A percentile compares a stretch with the other conserved stretches of the same genome.
Conservation (phyloP, 2,329 filamentous ascomycete genomes). For the Colletotrichum costaricense region DNA sequence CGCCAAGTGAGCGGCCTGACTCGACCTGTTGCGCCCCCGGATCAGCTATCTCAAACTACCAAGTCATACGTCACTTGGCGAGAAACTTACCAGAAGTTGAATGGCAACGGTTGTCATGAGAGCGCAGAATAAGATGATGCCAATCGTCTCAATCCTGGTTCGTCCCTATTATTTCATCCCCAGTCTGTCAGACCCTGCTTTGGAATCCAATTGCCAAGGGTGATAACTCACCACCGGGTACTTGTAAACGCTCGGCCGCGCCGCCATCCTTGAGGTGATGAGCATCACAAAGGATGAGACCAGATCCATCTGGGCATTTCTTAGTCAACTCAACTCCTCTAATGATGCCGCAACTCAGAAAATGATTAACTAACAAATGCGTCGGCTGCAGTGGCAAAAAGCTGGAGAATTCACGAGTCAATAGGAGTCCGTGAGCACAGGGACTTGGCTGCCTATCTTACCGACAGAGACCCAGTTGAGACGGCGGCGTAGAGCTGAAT, state of each 20-base stretch:
- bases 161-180: slow-evolving; percentile 55
- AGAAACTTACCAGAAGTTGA: slow-evolving; percentile 63
- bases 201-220: neutral
- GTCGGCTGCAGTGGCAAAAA: slow-evolving; percentile 75
- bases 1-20: slow-evolving; percentile 63
- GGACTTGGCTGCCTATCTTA: slow-evolving; percentile 9
- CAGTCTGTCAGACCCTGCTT: slow-evolving; percentile 1
- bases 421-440: slow-evolving; percentile 1
- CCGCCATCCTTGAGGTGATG: slow-evolving; percentile 68
- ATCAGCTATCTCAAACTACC: slow-evolving; percentile 38
- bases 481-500: slow-evolving; percentile 70
- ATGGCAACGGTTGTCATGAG: slow-evolving; percentile 75
- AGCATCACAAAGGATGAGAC: slow-evolving; percentile 74
- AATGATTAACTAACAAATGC: slow-evolving; percentile 60
- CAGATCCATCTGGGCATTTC: slow-evolving; percentile 63
- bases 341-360: neutral
- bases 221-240: slow-evolving; percentile 64
- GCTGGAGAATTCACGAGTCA: slow-evolving; percentile 40
- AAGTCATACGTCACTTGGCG: slow-evolving; percentile 25
- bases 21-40: slow-evolving; percentile 53
- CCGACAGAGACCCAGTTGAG: slow-evolving; percentile 67
- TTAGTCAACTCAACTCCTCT: slow-evolving; percentile 39
- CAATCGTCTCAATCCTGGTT: slow-evolving; percentile 72
- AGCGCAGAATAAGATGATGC: slow-evolving; percentile 74
- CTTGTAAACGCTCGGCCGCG: slow-evolving; percentile 69